phyloP scores from a whole-genome alignment of 352 stramenopile genomes.

The Phytophthora colocasiae region DNA sequence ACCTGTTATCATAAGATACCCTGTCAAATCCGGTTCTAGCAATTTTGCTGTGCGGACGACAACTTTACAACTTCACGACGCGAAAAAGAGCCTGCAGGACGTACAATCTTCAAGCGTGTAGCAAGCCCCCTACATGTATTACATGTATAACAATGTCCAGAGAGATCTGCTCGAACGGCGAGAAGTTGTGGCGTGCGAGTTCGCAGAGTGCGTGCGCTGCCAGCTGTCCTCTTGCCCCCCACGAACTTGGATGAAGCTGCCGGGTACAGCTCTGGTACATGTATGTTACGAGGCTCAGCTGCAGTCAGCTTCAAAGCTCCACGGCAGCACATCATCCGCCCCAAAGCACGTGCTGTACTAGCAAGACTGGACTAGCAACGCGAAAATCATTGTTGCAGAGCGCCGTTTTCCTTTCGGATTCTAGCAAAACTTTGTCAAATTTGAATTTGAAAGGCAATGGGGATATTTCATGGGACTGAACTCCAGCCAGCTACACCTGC shows the following conservation, averaged over 20 bases:
- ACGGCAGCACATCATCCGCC: slow-evolving; percentile 17
- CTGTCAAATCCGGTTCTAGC: not conserved
- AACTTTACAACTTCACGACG: slow-evolving; percentile 32
- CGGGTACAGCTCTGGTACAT: not conserved
- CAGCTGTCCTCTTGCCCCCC: slow-evolving; percentile 21
- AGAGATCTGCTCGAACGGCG: slow-evolving; percentile 37
- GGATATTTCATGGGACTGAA: slow-evolving; percentile 19
- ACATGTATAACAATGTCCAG: no score
- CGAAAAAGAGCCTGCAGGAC: slow-evolving; percentile 15
- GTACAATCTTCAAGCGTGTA: slow-evolving; percentile 26
- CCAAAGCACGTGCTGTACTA: not conserved
- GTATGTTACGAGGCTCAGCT: slow-evolving; percentile 7
- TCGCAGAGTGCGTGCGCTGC: slow-evolving; percentile 32
- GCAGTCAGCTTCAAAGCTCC: slow-evolving; percentile 9
- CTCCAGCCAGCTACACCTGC: not conserved
- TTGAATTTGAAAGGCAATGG: slow-evolving; percentile 12
- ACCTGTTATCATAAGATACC: not conserved
- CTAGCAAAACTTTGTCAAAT: slow-evolving; percentile 5
- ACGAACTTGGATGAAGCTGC: slow-evolving; percentile 12
- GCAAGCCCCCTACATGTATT: no score
- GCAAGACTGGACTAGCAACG: slow-evolving; percentile 4
- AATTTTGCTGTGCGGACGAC: slow-evolving; percentile 27
- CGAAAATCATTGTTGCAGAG: slow-evolving; percentile 15
- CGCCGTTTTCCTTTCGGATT: slow-evolving; percentile 3
- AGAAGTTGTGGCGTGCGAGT: slow-evolving; percentile 43